phyloP scores from a whole-genome alignment of 352 stramenopile genomes.

The Pythium guiyangense region DNA sequence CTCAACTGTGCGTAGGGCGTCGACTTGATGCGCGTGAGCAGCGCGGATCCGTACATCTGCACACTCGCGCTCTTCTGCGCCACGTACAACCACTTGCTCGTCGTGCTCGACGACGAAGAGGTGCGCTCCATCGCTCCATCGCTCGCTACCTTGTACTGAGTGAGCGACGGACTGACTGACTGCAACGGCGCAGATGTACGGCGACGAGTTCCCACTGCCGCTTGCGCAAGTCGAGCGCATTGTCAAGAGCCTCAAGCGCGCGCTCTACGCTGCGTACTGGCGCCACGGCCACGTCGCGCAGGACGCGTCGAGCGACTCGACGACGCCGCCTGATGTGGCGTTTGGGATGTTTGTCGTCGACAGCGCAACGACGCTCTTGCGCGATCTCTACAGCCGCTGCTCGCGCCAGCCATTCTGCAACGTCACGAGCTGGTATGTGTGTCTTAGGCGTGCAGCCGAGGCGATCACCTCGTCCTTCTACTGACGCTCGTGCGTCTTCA shows the following conservation, averaged over 20 bases:
- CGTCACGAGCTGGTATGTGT: too few relatives aligned
- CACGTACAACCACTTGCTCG: too few relatives aligned
- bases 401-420: too few relatives aligned
- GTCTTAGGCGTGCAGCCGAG: conserved; percentile 32
- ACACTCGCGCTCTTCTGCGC: too few relatives aligned
- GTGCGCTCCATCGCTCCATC: conserved; percentile 14
- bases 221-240: conserved; percentile 66
- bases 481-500: conserved; percentile 60
- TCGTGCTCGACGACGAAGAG: conserved; percentile 71
- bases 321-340: neutral
- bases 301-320: neutral
- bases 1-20: too few relatives aligned
- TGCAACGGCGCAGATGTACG: conserved; percentile 48
- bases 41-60: conserved; percentile 37
- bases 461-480: conserved; percentile 75
- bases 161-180: too few relatives aligned
- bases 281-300: conserved; percentile 24
- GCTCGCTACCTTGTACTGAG: neutral
- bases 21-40: too few relatives aligned
- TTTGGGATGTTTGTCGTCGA: conserved; percentile 38
- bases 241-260: too few relatives aligned
- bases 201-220: conserved; percentile 52
- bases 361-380: conserved; percentile 59
- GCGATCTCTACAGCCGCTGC: conserved; percentile 65
- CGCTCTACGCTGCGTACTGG: conserved; percentile 57